These are phyloP conservation scores for Plasmodium cynomolgi DNA, from an alignment of 169 alveolate species.

Conservation along the genomic window DNA sequence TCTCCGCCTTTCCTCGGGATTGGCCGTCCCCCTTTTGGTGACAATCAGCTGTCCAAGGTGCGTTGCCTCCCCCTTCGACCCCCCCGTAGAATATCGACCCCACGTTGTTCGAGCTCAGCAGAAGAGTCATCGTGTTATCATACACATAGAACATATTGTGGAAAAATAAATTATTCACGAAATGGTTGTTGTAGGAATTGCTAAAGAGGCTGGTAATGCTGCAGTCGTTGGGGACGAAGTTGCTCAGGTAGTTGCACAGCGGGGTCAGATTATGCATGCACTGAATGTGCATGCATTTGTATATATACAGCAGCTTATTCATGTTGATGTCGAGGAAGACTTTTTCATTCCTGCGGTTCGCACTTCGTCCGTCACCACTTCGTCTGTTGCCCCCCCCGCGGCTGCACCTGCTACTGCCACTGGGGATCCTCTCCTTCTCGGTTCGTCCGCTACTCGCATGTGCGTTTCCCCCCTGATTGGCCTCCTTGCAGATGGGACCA, in stretches of 20 bases:
- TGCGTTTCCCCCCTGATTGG: not conserved
- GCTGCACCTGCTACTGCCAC: not conserved
- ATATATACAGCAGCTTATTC: slow-evolving; percentile 57
- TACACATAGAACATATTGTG: slow-evolving; percentile 55
- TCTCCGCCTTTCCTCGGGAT: not conserved
- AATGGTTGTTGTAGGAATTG: slow-evolving; percentile 32
- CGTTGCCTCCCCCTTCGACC: not conserved
- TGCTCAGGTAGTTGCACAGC: slow-evolving; percentile 25
- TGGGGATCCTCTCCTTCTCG: not conserved
- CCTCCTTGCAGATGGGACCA: not conserved
- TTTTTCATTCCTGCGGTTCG: not conserved
- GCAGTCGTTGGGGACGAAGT: slow-evolving; percentile 38
- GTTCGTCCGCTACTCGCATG: not conserved
- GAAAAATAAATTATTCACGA: slow-evolving; percentile 51
- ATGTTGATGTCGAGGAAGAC: slow-evolving; percentile 35
- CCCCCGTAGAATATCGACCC: slow-evolving; percentile 17
- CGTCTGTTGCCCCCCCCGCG: not conserved
- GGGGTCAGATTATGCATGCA: slow-evolving; percentile 72
- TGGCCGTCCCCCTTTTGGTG: not conserved
- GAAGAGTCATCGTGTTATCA: slow-evolving; percentile 28
- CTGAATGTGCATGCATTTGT: slow-evolving; percentile 71
- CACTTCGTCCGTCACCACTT: not conserved
- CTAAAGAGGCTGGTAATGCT: slow-evolving; percentile 42
- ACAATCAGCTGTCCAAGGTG: no score
- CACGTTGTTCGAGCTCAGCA: slow-evolving; percentile 24